Evolutionary conservation across 1,139 yeast genomes (phyloP), one percentile per base, ranked within the genome.

Genomic region (Taphrina flavorubra): DNA sequence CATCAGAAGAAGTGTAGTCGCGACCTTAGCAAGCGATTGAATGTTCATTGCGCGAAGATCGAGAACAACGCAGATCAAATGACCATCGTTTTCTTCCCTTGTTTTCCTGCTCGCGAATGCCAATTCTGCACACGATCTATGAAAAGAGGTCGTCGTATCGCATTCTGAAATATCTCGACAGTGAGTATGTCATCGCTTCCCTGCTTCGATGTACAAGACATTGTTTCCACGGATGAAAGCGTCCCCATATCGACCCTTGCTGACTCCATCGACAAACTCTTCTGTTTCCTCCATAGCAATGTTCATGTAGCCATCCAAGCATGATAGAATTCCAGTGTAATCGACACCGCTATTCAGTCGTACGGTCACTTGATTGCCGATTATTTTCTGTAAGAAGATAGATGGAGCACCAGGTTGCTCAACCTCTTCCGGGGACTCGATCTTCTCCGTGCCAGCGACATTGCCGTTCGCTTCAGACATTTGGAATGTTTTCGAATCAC

Each of bases 251-350:
- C 82, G 82, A 68, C 83, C 84, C 70, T 86, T 86, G 64, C 83
- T 81, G 65, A 81, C 80, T 16, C 87, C 87, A 66, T 85, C 84
- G 37, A 85, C 85, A 61, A 81, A 80, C 77, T 94, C 98, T 65
- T 84, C 82, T 3, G 96, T 87, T 68, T 87, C 84, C 70, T 89
- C 92, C 74, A 94, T 82, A 5, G 94, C 96, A 68, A 94, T 88
- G 79, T 95, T 95, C 97, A 94, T 92, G 79, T 87, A 95, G 16
- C 99, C 98, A 77, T 94, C 99, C 69, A 94, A 92, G 62, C 97
- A 90, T 74, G 90, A 95, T 70, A 94, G 83, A 71, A 81, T 84
- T 16, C 91, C 90, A 72, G 82, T 84, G 78, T 92, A 94, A 72
- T 90, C 90, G 71, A 92, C 86, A 14, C 97, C 98, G 51, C 95